phyloP scores from a whole-genome alignment of 1,139 yeast genomes.

The Suhomyces bokatorum region DNA sequence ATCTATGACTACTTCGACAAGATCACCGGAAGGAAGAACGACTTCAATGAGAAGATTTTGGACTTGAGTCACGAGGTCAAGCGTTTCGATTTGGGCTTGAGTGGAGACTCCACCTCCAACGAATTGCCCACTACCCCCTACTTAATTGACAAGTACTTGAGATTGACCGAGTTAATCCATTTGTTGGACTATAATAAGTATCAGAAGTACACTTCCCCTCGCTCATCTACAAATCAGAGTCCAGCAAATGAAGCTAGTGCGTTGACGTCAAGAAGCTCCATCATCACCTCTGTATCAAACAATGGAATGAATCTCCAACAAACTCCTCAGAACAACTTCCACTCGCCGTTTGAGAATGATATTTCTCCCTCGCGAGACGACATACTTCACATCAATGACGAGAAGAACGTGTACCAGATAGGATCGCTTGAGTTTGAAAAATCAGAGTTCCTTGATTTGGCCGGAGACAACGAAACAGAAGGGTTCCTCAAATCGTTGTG shows the following conservation, averaged over 20 bases:
- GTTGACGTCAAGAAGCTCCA: constrained; percentile 13
- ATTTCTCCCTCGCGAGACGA: constrained; percentile 14
- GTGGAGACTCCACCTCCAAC: constrained; percentile 45
- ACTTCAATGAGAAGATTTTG: constrained; percentile 59
- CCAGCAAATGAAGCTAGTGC: constrained; percentile 15
- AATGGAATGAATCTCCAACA: constrained; percentile 6
- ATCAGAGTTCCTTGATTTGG: constrained; percentile 47
- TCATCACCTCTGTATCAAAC: constrained; percentile 9
- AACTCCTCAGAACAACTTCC: constrained; percentile 2
- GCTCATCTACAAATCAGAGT: constrained; percentile 8
- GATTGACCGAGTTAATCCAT: constrained; percentile 59
- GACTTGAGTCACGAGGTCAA: constrained; percentile 59
- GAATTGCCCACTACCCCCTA: constrained; percentile 71
- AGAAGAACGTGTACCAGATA: constrained; percentile 44
- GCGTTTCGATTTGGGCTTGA: constrained; percentile 49
- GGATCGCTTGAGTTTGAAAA: constrained; percentile 59
- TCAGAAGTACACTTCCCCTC: constrained; percentile 4
- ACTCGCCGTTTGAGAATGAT: constrained; percentile 3
- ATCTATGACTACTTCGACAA: constrained; percentile 68
- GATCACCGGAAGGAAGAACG: constrained; percentile 69
- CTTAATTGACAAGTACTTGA: constrained; percentile 63
- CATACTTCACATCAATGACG: constrained; percentile 15
- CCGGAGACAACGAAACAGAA: constrained; percentile 49
- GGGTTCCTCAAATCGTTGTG: constrained; percentile 53
- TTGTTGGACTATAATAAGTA: constrained; percentile 32